phyloP scores from a whole-genome alignment of 2,329 filamentous ascomycete genomes.

The Kalaharituber pfeilii region DNA sequence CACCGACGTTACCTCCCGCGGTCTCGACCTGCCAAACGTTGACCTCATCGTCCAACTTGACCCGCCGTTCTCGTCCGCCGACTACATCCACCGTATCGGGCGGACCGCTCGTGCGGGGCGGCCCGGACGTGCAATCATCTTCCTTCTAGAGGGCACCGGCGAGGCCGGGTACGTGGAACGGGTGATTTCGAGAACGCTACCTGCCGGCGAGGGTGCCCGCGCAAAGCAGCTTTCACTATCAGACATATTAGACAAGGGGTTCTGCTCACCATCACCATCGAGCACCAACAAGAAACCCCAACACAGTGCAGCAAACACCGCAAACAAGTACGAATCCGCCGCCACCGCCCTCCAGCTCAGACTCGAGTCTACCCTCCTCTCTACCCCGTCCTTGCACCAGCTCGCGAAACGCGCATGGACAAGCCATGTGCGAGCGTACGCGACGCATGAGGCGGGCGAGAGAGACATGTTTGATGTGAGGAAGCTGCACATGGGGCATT shows the following conservation, averaged over 20 bases:
- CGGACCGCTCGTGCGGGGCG: slow-evolving; percentile 86
- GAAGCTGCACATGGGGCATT: slow-evolving; percentile 73
- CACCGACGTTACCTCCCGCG: slow-evolving; percentile 88
- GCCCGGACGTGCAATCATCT: slow-evolving; percentile 70
- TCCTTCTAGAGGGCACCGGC: slow-evolving; percentile 62
- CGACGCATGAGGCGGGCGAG: slow-evolving; percentile 78
- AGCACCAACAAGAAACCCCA: slow-evolving; percentile 3
- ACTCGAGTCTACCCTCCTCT: slow-evolving; percentile 45
- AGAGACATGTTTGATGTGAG: slow-evolving; percentile 81
- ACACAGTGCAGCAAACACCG: slow-evolving; percentile 10
- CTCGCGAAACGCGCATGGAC: slow-evolving; percentile 73
- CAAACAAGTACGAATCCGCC: slow-evolving; percentile 32
- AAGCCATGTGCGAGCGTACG: slow-evolving; percentile 84
- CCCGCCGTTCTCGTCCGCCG: slow-evolving; percentile 78
- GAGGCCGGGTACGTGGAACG: slow-evolving; percentile 76
- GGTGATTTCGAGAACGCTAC: slow-evolving; percentile 35
- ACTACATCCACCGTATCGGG: slow-evolving; percentile 87
- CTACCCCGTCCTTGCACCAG: slow-evolving; percentile 45
- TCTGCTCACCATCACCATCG: slow-evolving; percentile 27
- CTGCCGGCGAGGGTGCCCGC: slow-evolving; percentile 37
- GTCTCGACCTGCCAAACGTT: slow-evolving; percentile 85
- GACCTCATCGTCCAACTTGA: slow-evolving; percentile 94
- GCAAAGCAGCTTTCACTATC: slow-evolving; percentile 27
- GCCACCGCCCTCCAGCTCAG: slow-evolving; percentile 31
- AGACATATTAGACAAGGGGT: neutral